These are phyloP conservation scores for Pythium diclinum DNA, from an alignment of 352 stramenopile genomes.

Conservation along the genomic window DNA sequence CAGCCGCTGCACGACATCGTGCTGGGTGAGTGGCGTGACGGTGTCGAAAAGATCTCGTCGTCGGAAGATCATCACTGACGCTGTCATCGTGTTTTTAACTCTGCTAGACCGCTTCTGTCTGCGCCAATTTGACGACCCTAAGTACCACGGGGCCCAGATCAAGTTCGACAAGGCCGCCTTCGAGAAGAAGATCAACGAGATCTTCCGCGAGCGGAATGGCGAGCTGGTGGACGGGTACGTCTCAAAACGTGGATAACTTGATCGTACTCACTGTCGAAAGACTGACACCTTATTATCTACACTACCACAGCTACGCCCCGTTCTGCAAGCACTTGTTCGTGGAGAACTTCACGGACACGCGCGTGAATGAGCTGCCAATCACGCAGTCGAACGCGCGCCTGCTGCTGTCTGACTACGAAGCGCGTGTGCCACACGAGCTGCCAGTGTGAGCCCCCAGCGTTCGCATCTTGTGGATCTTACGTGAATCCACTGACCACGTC, in stretches of 20 bases:
- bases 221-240: slow-evolving; percentile 67
- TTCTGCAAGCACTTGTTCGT: slow-evolving; percentile 99
- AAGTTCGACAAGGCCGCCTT: slow-evolving; percentile 74
- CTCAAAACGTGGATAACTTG: background rate
- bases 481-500: background rate
- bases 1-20: slow-evolving; percentile 42
- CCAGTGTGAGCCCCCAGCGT: slow-evolving; percentile 65
- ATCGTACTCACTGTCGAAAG: too few relatives aligned
- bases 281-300: background rate
- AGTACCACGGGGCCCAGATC: slow-evolving; percentile 70
- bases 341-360: slow-evolving; percentile 90
- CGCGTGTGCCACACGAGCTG: slow-evolving; percentile 92
- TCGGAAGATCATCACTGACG: background rate
- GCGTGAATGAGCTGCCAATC: slow-evolving; percentile 89
- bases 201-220: slow-evolving; percentile 61
- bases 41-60: background rate
- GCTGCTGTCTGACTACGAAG: slow-evolving; percentile 93
- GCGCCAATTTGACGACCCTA: slow-evolving; percentile 82
- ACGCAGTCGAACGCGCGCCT: slow-evolving; percentile 93
- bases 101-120: slow-evolving; percentile 70
- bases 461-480: background rate
- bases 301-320: slow-evolving; percentile 87
- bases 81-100: background rate
- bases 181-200: slow-evolving; percentile 78
- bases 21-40: slow-evolving; percentile 34